Conservation (phyloP, 805 yeast genomes). For the Cyberlindnera xishuangbannaensis region DNA sequence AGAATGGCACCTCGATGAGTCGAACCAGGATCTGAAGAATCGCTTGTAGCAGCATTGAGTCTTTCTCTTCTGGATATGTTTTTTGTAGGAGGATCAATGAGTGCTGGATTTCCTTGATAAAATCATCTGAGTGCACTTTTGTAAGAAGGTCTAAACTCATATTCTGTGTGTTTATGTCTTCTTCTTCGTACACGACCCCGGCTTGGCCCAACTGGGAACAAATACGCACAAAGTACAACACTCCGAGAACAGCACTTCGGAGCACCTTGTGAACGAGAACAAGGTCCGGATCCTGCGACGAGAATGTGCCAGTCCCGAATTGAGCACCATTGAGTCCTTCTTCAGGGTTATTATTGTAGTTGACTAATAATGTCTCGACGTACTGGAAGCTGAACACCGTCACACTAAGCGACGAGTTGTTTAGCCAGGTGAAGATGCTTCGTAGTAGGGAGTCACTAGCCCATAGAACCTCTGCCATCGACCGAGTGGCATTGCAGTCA, state of each 20-base stretch:
- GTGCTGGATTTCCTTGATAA: conserved; percentile 26
- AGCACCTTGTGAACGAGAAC: conserved; percentile 44
- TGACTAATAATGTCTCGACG: conserved; percentile 51
- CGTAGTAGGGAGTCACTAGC: conserved; percentile 50
- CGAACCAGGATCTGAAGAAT: conserved; percentile 18
- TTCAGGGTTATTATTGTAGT: conserved; percentile 28
- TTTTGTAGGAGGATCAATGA: conserved; percentile 30
- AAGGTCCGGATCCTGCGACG: conserved; percentile 2
- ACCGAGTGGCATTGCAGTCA: conserved; percentile 35
- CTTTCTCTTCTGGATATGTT: conserved; percentile 16
- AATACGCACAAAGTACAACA: conserved; percentile 48
- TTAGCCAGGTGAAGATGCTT: conserved; percentile 65
- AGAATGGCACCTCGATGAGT: conserved; percentile 18
- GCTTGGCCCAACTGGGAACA: conserved; percentile 40
- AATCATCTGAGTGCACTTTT: conserved; percentile 18
- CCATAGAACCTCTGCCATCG: conserved; percentile 39
- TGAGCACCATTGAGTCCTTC: too few relatives aligned
- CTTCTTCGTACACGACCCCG: conserved; percentile 68
- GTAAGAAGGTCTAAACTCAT: conserved; percentile 47
- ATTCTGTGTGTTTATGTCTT: conserved; percentile 61
- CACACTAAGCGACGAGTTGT: conserved; percentile 67
- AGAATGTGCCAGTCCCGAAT: too few relatives aligned
- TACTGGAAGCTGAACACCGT: conserved; percentile 73
- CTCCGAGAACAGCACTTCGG: conserved; percentile 44
- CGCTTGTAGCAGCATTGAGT: conserved; percentile 17